Evolutionary conservation across 1,284 basidiomycete genomes (phyloP).

Genomic region (Ceratobasidium sp.): DNA sequence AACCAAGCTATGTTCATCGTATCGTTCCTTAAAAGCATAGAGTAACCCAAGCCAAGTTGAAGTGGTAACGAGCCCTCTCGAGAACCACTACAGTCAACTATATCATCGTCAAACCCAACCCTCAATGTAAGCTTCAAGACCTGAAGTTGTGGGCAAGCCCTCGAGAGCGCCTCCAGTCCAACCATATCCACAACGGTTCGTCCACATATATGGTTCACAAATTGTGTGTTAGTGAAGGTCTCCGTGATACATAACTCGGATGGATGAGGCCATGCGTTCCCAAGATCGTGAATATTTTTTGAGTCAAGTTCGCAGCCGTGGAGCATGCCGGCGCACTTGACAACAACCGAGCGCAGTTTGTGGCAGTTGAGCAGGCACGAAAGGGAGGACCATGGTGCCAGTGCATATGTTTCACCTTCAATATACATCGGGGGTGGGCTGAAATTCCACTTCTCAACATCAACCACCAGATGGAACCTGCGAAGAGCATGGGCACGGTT

Average conservation of each 20-base stretch:
- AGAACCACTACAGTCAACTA: background rate
- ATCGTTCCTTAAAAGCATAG: background rate
- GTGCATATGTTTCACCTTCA: constrained; percentile 12
- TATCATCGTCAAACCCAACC: background rate
- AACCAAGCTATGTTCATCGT: constrained; percentile 3
- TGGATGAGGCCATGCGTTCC: constrained; percentile 4
- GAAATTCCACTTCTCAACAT: constrained; percentile 30
- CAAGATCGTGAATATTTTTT: background rate
- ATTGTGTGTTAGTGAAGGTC: constrained; percentile 6
- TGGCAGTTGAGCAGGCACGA: constrained; percentile 20
- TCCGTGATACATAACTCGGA: constrained; percentile 19
- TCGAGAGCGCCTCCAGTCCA: constrained; percentile 5
- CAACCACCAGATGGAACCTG: constrained; percentile 5
- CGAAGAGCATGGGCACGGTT: background rate
- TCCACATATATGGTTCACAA: constrained; percentile 8
- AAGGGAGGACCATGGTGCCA: constrained; percentile 22
- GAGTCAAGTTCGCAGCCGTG: background rate
- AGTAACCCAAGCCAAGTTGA: constrained; percentile 22
- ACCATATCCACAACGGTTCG: constrained; percentile 15
- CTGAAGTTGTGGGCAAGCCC: constrained; percentile 1
- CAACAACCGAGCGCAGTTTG: constrained; percentile 13
- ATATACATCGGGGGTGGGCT: constrained; percentile 8
- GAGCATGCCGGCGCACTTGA: constrained; percentile 19
- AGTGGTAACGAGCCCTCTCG: constrained; percentile 8
- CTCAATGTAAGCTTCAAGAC: constrained; percentile 21